phyloP scores from a whole-genome alignment of 2,329 filamentous ascomycete species.

The Diaporthe sp. region DNA sequence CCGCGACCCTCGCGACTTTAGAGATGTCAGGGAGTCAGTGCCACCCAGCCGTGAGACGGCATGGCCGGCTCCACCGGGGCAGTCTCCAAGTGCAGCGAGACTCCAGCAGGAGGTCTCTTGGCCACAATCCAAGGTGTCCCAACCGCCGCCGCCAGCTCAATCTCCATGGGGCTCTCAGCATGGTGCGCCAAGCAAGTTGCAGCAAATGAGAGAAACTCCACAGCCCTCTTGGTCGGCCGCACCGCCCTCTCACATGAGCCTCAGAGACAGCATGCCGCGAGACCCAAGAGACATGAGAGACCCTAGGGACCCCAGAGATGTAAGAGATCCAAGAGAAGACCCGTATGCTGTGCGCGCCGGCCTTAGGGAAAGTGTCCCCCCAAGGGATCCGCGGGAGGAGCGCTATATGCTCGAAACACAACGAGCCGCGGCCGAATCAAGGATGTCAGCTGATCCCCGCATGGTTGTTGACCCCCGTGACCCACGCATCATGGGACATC shows the following conservation, averaged over 20 bases:
- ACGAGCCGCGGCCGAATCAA: slow-evolving; percentile 31
- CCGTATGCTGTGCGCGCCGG: slow-evolving; percentile 37
- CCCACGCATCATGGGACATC: slow-evolving; percentile 39
- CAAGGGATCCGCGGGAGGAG: slow-evolving; percentile 35
- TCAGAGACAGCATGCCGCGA: slow-evolving; percentile 41
- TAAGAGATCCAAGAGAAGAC: slow-evolving; percentile 28
- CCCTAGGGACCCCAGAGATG: slow-evolving; percentile 5
- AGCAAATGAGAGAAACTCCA: slow-evolving; percentile 50
- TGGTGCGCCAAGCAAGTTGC: slow-evolving; percentile 53
- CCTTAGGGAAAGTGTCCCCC: slow-evolving; percentile 30
- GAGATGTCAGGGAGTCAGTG: slow-evolving; percentile 59
- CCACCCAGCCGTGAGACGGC: slow-evolving; percentile 53
- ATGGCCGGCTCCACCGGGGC: slow-evolving; percentile 50
- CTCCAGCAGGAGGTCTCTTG: slow-evolving; percentile 51
- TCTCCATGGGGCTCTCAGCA: slow-evolving; percentile 57
- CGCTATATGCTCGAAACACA: slow-evolving; percentile 40
- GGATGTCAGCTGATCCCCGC: slow-evolving; percentile 39
- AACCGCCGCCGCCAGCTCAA: slow-evolving; percentile 52
- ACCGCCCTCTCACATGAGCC: slow-evolving; percentile 45
- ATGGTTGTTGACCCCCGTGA: slow-evolving; percentile 39
- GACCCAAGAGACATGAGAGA: slow-evolving; percentile 22
- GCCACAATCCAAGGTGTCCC: slow-evolving; percentile 53
- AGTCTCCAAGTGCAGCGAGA: slow-evolving; percentile 44
- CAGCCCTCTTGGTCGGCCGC: slow-evolving; percentile 53
- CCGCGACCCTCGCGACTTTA: slow-evolving; percentile 57